Evolutionary conservation across 2,329 filamentous ascomycete genomes (phyloP).

Genomic region (Basipetospora chlamydospora): DNA sequence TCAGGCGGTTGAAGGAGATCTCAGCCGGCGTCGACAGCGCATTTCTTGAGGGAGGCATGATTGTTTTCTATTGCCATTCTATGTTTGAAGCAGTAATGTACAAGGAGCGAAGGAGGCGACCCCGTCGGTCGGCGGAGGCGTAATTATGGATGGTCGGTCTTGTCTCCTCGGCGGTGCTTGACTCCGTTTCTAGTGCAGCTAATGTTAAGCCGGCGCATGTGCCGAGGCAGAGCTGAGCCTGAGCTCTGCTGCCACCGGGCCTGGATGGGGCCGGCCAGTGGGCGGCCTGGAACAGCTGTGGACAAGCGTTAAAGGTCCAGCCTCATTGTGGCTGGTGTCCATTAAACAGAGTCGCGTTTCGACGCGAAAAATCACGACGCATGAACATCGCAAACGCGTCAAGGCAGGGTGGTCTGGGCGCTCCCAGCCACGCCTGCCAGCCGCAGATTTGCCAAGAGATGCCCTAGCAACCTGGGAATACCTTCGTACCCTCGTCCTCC

Average conservation of each 20-base stretch:
- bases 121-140: background rate
- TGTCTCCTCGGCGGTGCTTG: slow-evolving; percentile 1
- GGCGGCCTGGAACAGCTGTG: too few relatives aligned
- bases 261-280: too few relatives aligned
- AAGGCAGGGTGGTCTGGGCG: too few relatives aligned
- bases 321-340: slow-evolving; percentile 6
- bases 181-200: too few relatives aligned
- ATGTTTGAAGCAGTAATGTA: background rate
- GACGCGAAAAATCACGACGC: slow-evolving; percentile 15
- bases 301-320: too few relatives aligned
- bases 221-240: too few relatives aligned
- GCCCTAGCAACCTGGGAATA: too few relatives aligned
- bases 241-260: too few relatives aligned
- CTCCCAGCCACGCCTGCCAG: too few relatives aligned
- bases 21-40: slow-evolving; percentile 59
- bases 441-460: too few relatives aligned
- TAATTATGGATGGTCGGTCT: slow-evolving; percentile 1
- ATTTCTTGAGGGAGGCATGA: slow-evolving; percentile 37
- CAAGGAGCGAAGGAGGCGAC: background rate
- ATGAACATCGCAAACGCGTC: too few relatives aligned
- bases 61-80: slow-evolving; percentile 4
- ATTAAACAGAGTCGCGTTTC: background rate
- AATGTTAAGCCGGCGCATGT: slow-evolving; percentile 3
- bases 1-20: slow-evolving; percentile 71
- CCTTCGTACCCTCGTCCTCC: too few relatives aligned